phyloP scores from a whole-genome alignment of 805 yeast genomes.

The Saitoella complicata region DNA sequence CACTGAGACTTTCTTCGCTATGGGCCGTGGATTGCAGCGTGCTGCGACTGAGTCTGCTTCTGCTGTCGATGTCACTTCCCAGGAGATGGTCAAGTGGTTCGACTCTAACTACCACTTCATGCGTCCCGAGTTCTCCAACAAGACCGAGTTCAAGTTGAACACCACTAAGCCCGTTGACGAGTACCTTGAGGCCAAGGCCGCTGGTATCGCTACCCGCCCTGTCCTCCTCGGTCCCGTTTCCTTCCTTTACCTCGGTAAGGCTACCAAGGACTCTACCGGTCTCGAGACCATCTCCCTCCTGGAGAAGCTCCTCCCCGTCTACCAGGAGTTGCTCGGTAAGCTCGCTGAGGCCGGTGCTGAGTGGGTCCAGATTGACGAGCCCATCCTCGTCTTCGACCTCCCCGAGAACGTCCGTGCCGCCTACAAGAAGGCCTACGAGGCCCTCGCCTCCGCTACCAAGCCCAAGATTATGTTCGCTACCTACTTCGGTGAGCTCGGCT shows the following conservation, averaged over 20 bases:
- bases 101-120: conserved; percentile 99
- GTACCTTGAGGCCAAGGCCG: conserved; percentile 91
- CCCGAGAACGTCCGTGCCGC: conserved; percentile 71
- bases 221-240: conserved; percentile 95
- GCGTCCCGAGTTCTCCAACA: conserved; percentile 95
- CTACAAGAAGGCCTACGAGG: conserved; percentile 74
- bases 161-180: conserved; percentile 95
- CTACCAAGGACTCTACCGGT: conserved; percentile 94
- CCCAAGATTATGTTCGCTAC: conserved; percentile 77
- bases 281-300: conserved; percentile 83
- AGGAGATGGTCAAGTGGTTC: conserved; percentile 98
- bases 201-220: conserved; percentile 95
- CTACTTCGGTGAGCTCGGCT: conserved; percentile 97
- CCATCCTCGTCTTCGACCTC: conserved; percentile 85
- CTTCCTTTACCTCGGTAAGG: conserved; percentile 87
- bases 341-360: conserved; percentile 90
- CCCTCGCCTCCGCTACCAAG: conserved; percentile 48
- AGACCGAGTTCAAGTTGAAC: conserved; percentile 88
- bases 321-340: conserved; percentile 74
- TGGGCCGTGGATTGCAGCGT: conserved; percentile 99
- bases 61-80: conserved; percentile 80
- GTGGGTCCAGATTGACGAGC: conserved; percentile 94
- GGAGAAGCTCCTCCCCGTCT: conserved; percentile 82
- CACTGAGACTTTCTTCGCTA: conserved; percentile 88
- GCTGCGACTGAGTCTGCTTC: conserved; percentile 71